phyloP scores from a whole-genome alignment of 192 early-diverging fungal genomes.

The Spinellus fusiger region DNA sequence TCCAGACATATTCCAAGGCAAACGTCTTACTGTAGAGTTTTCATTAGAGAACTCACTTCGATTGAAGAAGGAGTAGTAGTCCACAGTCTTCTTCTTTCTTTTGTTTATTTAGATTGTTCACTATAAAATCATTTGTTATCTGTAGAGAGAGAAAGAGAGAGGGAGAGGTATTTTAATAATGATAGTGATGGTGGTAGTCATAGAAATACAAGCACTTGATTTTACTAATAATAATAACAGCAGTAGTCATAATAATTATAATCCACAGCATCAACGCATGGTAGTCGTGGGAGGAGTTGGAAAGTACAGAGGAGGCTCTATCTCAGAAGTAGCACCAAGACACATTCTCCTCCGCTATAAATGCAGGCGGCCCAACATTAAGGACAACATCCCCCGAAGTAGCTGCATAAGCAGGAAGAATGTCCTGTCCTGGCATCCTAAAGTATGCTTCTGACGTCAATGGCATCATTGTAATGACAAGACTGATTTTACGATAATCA shows the following conservation, averaged over 20 bases:
- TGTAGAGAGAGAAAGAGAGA: no score
- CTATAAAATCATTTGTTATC: no score
- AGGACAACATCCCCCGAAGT: conserved; percentile 1
- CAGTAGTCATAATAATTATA: no score
- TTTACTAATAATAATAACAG: no score
- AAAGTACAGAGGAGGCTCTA: no score
- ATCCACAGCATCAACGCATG: no score
- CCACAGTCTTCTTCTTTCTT: not conserved
- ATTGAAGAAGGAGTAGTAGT: not conserved
- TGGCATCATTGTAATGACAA: conserved; percentile 2
- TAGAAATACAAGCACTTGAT: no score
- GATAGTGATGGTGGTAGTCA: no score
- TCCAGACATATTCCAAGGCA: conserved; percentile 52
- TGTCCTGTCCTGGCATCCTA: not conserved
- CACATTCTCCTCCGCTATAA: no score
- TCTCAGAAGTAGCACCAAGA: not conserved
- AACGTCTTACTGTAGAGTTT: conserved; percentile 84
- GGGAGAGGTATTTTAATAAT: no score
- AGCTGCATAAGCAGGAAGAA: conserved; percentile 4
- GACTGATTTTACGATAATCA: not conserved
- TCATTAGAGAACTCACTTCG: conserved; percentile 70
- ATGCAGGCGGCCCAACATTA: not conserved
- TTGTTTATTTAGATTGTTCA: no score
- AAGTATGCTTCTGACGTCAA: not conserved
- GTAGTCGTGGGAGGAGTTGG: no score